Evolutionary conservation across 2,329 filamentous ascomycete genomes (phyloP), one percentile per base, ranked within the genome.

Genomic region (Penicillium sumatraense): DNA sequence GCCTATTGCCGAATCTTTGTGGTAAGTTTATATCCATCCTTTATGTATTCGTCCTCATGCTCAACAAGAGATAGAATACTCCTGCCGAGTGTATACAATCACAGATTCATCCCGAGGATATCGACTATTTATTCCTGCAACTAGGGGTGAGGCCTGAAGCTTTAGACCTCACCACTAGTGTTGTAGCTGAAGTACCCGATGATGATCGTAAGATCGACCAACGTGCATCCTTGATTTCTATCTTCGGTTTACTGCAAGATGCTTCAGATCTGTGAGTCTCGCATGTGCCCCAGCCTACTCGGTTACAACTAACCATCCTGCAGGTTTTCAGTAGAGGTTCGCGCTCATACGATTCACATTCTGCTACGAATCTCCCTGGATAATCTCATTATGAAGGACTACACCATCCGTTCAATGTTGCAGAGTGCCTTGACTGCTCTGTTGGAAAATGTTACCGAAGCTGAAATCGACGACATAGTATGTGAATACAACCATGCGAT

Each of bases 1-100:
- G 83, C 87, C 55, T 91, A 91, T 68, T 76, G 81, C 51, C 80
- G 81, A 47, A 67, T 75, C 41, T 71, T 91, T 3, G 73, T 83
- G 49, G 73, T 78, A 29, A 67, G 75, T 47, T 16, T n/a, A 9
- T 31, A 20, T n/a, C 33, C 47, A 27, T 59, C 65, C 47, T n/a
- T n/a, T n/a, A n/a, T n/a, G n/a, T n/a, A n/a, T n/a, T n/a, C n/a
- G n/a, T n/a, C n/a, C 20, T 44, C 45, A 21, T 62, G 66, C 48
- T 26, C n/a, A 21, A 5, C 10, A n/a, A 7, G 14, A 18, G 27
- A 21, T 23, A 77, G 73, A 55, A 64, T 54, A 54, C 59, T 16
- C 54, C 65, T 23, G 49, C 61, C 13, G 53, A 72, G 41, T 70
- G 72, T n/a, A 54, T 76, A 20, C 63, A 60, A 23, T 62, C 61